Conservation (phyloP, 2,329 filamentous ascomycete species). For the Cladosporium sp. region DNA sequence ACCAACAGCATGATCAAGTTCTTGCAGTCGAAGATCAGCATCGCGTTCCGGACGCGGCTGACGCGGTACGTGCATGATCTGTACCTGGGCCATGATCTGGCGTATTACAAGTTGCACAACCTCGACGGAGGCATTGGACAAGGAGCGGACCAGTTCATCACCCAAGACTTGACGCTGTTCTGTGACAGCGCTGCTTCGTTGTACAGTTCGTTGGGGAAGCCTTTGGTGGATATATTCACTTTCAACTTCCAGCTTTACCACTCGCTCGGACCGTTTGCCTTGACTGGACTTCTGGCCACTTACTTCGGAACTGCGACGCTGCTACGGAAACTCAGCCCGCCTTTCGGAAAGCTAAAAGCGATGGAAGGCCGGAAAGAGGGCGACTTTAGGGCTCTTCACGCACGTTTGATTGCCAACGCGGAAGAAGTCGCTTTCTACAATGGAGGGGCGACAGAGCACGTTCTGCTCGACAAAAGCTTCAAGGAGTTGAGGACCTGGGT, state of each 20-base stretch:
- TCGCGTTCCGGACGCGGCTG: constrained; percentile 89
- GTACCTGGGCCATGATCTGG: constrained; percentile 89
- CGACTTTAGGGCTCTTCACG: constrained; percentile 86
- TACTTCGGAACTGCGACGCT: constrained; percentile 93
- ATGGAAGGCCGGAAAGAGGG: constrained; percentile 93
- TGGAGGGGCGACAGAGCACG: constrained; percentile 89
- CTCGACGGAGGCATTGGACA: constrained; percentile 88
- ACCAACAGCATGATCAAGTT: constrained; percentile 99
- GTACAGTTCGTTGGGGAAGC: constrained; percentile 96
- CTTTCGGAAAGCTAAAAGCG: constrained; percentile 93
- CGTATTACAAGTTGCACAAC: constrained; percentile 93
- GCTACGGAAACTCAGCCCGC: constrained; percentile 79
- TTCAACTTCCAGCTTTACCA: constrained; percentile 97
- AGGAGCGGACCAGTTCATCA: constrained; percentile 93
- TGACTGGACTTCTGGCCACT: constrained; percentile 80
- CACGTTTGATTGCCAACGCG: constrained; percentile 88
- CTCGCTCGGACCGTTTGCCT: constrained; percentile 79
- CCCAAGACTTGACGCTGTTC: constrained; percentile 91
- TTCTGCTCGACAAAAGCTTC: constrained; percentile 86
- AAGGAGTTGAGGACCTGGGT: constrained; percentile 91
- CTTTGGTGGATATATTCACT: constrained; percentile 90
- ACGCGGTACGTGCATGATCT: constrained; percentile 96
- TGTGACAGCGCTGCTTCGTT: constrained; percentile 86
- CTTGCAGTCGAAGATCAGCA: constrained; percentile 94
- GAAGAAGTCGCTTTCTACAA: constrained; percentile 98